Base-by-base conservation (phyloP, 306 rosid genomes). In the Trifolium pratense region DNA sequence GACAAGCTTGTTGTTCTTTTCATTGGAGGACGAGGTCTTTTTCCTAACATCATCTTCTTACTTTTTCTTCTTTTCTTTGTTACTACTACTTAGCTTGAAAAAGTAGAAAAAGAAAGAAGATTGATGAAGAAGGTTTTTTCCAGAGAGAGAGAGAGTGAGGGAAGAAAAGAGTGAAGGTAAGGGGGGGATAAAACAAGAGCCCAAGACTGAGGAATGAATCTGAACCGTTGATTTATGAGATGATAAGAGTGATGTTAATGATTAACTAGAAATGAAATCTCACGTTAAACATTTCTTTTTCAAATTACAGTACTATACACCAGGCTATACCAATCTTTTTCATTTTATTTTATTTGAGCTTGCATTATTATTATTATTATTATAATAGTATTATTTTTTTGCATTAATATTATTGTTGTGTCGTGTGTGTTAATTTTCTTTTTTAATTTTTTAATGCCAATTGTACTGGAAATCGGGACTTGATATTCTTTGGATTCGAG, bases 1-100 rank as follows among this genome's bases (percentile, higher is more conserved):
- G 92, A 74, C 90, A 88, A 16, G 84, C 99, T 94, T 6, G 95
- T 84, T 9, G 99, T 94, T 76, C 89, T 87, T 82, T 87, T 89
- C 85, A 94, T 84, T 5, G 95, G 87, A 68, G 87, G 88, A 68
- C 96, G 88, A 36, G 89, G 83, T 62, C 97, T 88, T 88, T 91
- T 94, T 51, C 97, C 97, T 63, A 94, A 71, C 88, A 85, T 10
- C 98, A 87, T 93, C 65, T 73, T 79, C 34, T 59, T 66, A 3
- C 3, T 46, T 67, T 15, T 65, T 80, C 58, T 55, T 55, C 9
- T 34, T 34, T 36, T 36, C 5, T 36, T 1, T 61, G 7, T 17
- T 31, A 61, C 46, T 31, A 61, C 46, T 9, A 16, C 34, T 23
- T 56, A 1, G n/a, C 6, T 56, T 34, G 59, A 73, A 52, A 18